Conservation (phyloP, 768 basidiomycete species). For the Pleurotus tuoliensis region DNA sequence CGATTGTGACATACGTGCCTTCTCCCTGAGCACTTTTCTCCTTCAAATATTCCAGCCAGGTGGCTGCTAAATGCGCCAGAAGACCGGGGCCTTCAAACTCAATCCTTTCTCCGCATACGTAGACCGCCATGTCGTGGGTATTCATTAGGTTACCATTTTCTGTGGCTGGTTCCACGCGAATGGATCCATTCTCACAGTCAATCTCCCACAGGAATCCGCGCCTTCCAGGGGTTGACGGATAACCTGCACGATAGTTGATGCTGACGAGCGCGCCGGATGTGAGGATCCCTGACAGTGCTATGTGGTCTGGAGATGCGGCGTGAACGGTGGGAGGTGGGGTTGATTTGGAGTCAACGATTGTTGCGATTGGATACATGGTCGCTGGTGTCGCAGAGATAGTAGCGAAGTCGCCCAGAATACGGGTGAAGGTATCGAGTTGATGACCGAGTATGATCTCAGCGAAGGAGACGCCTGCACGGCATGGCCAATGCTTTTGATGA, state of each 20-base stretch:
- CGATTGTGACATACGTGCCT: slow-evolving; percentile 14
- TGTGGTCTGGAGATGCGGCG: slow-evolving; percentile 21
- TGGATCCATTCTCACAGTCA: slow-evolving; percentile 13
- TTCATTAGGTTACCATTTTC: neutral
- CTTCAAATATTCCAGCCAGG: slow-evolving; percentile 12
- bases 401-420: slow-evolving; percentile 27
- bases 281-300: slow-evolving; percentile 24
- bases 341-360: slow-evolving; percentile 19
- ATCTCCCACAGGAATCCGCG: slow-evolving; percentile 12
- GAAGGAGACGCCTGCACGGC: slow-evolving; percentile 18
- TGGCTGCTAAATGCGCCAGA: neutral
- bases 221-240: slow-evolving; percentile 7
- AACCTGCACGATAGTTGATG: slow-evolving; percentile 21
- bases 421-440: slow-evolving; percentile 22
- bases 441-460: slow-evolving; percentile 25
- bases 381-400: slow-evolving; percentile 21
- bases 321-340: slow-evolving; percentile 17
- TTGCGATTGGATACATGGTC: slow-evolving; percentile 21
- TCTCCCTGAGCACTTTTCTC: slow-evolving; percentile 7
- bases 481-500: neutral
- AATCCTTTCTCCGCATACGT: slow-evolving; percentile 15
- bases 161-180: slow-evolving; percentile 13
- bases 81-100: neutral
- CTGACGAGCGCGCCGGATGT: slow-evolving; percentile 25
- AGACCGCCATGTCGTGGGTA: slow-evolving; percentile 9